phyloP scores from a whole-genome alignment of 192 early-diverging fungal species.

The Backusella liffmaniae region DNA sequence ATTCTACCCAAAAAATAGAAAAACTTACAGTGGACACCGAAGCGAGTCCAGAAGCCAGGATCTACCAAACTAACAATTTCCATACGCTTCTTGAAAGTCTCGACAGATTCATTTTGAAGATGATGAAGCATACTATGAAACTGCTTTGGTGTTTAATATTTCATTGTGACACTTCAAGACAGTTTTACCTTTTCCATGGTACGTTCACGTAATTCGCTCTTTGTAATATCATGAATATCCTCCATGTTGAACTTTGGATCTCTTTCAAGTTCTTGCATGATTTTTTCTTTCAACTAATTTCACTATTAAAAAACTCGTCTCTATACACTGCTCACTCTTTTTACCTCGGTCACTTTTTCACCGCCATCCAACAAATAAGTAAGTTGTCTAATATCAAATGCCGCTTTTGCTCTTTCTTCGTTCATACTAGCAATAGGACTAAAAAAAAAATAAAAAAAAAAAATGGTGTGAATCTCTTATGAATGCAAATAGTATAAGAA shows the following conservation, averaged over 20 bases:
- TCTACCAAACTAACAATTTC: slow-evolving; percentile 79
- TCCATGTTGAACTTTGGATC: slow-evolving; percentile 78
- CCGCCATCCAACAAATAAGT: slow-evolving; percentile 86
- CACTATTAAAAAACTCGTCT: too few species aligned
- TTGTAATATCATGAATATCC: slow-evolving; percentile 76
- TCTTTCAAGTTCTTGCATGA: slow-evolving; percentile 85
- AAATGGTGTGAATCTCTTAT: neutral
- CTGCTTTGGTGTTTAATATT: slow-evolving; percentile 13
- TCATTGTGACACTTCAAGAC: neutral
- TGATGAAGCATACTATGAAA: slow-evolving; percentile 68
- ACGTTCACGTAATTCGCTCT: slow-evolving; percentile 76
- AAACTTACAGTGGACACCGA: slow-evolving; percentile 77
- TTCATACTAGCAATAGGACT: slow-evolving; percentile 47
- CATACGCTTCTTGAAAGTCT: slow-evolving; percentile 74
- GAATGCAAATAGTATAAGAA: too few species aligned
- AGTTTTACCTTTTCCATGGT: slow-evolving; percentile 78
- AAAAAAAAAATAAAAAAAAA: neutral
- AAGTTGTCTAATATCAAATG: slow-evolving; percentile 76
- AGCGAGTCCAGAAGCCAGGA: slow-evolving; percentile 88
- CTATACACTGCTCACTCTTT: too few species aligned
- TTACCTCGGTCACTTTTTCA: slow-evolving; percentile 48
- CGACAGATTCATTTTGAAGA: slow-evolving; percentile 69
- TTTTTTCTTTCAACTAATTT: slow-evolving; percentile 61
- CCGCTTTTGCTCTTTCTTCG: slow-evolving; percentile 72
- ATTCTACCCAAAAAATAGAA: neutral